A percentile compares a stretch with the other conserved stretches of the same genome.
Evolutionary conservation across 2,329 filamentous ascomycete species (phyloP).

Genomic region (Hymenoscyphus fructigenus): DNA sequence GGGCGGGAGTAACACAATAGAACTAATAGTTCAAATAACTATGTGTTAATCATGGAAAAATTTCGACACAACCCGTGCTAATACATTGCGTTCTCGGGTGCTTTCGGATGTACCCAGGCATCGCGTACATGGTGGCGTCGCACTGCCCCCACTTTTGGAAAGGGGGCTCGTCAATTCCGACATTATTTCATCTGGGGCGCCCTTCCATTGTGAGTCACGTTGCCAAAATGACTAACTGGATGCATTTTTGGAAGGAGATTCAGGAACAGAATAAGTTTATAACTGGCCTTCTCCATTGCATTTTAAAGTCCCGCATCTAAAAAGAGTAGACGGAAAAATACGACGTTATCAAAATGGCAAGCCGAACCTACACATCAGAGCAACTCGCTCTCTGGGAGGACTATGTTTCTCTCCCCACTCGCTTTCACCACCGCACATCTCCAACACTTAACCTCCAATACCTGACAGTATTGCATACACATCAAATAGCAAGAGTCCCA

Average conservation of each 20-base stretch:
- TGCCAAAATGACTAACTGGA: background rate
- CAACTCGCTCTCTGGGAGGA: constrained; percentile 29
- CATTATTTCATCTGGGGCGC: background rate
- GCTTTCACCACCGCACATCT: constrained; percentile 17
- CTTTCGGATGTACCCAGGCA: background rate
- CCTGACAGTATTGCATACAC: constrained; percentile 27
- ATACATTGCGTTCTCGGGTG: background rate
- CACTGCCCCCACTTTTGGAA: background rate
- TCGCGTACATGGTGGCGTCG: background rate
- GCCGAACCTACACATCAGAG: background rate
- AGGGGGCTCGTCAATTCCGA: background rate
- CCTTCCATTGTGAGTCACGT: background rate
- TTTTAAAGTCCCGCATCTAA: background rate
- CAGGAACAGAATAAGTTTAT: background rate
- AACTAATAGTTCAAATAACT: too few species aligned
- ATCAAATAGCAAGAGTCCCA: constrained; percentile 28
- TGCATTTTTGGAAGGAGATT: background rate
- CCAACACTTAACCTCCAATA: constrained; percentile 25
- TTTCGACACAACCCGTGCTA: background rate
- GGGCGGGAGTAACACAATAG: too few species aligned
- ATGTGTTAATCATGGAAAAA: background rate
- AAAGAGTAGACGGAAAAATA: background rate
- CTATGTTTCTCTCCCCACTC: constrained; percentile 25
- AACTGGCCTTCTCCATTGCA: too few species aligned
- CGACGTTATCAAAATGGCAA: background rate